A percentile compares a stretch with the other conserved stretches of the same genome.
Evolutionary conservation across 139 green algal genomes (phyloP).

Genomic region (Micractinium sp.): DNA sequence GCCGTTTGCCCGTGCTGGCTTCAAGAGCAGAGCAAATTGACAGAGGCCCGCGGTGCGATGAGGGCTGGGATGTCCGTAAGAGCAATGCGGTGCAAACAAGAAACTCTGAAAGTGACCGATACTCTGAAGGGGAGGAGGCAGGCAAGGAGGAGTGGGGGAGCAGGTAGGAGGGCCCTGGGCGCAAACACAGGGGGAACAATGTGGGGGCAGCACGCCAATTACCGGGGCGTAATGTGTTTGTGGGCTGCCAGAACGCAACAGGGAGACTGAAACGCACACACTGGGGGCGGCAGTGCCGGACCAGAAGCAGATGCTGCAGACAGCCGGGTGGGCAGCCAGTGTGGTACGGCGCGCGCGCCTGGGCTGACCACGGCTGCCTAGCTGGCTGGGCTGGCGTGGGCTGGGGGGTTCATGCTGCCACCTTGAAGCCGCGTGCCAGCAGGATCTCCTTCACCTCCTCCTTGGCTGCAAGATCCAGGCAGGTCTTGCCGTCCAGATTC

Average conservation of each 20-base stretch:
- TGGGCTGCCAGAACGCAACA: neutral
- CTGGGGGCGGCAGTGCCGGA: too few relatives aligned
- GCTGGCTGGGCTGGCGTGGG: neutral
- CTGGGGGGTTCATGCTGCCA: neutral
- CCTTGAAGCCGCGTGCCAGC: slow-evolving; percentile 35
- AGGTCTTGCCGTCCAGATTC: slow-evolving; percentile 75
- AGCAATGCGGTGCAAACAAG: neutral
- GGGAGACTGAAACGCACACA: too few relatives aligned
- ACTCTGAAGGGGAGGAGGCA: neutral
- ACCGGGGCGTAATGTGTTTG: neutral
- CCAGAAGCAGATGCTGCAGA: too few relatives aligned
- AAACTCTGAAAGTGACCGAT: neutral
- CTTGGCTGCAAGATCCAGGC: slow-evolving; percentile 77
- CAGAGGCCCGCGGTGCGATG: neutral
- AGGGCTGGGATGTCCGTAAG: neutral
- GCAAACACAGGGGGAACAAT: too few relatives aligned
- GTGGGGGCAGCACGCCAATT: neutral
- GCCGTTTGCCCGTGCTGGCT: too few relatives aligned
- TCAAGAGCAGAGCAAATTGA: neutral
- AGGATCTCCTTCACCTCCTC: slow-evolving; percentile 68
- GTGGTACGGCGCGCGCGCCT: too few relatives aligned
- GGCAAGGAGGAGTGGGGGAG: neutral
- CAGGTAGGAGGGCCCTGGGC: neutral
- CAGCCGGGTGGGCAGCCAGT: too few relatives aligned
- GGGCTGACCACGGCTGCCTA: too few relatives aligned